These are phyloP conservation scores for Wickerhamomyces sydowiorum DNA, from an alignment of 805 yeast genomes.

Conservation along the genomic window DNA sequence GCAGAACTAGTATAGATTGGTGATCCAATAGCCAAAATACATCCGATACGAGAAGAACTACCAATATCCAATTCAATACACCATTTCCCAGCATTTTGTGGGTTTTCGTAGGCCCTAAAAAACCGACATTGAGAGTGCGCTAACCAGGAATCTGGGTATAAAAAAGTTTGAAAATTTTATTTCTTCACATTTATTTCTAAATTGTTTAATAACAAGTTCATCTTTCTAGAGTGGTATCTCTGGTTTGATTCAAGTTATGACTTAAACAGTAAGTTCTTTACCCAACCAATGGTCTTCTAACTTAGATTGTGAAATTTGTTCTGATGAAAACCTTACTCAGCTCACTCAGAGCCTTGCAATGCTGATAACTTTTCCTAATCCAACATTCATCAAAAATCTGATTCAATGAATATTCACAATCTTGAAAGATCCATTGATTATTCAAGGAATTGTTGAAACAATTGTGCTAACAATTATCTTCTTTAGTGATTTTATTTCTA, in stretches of 20 bases:
- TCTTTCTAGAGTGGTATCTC: too few relatives aligned
- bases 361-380: conserved; percentile 13
- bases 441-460: background rate
- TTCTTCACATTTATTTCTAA: background rate
- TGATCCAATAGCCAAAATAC: too few relatives aligned
- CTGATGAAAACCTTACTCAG: conserved; percentile 18
- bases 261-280: too few relatives aligned
- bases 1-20: too few relatives aligned
- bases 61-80: too few relatives aligned
- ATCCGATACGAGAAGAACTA: too few relatives aligned
- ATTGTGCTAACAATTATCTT: background rate
- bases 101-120: background rate
- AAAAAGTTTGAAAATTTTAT: background rate
- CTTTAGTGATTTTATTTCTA: background rate
- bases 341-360: conserved; percentile 19
- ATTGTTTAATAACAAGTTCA: background rate
- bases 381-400: conserved; percentile 18
- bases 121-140: background rate
- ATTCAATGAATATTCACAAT: conserved; percentile 1
- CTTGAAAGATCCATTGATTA: background rate
- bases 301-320: too few relatives aligned
- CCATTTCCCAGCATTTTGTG: too few relatives aligned
- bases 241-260: too few relatives aligned
- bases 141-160: background rate
- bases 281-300: too few relatives aligned